A percentile compares a stretch with the other conserved stretches of the same genome.
These are phyloP conservation scores for Elaphomyces granulatus DNA, from an alignment of 495 filamentous ascomycete species.

Conservation along the genomic window DNA sequence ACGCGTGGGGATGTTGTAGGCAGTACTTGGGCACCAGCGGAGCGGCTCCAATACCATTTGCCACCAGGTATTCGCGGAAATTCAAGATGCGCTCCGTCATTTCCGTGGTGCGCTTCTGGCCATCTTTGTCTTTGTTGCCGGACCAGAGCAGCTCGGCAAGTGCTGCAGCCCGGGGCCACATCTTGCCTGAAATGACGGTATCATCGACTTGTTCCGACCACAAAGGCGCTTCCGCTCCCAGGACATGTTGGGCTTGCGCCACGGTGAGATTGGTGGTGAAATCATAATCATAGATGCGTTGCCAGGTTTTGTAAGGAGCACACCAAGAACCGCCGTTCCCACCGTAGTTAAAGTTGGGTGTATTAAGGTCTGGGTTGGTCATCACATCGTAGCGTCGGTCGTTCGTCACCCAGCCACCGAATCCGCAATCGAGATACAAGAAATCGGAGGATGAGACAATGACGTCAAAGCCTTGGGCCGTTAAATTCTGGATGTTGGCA, in stretches of 20 bases:
- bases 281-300: conserved; percentile 46
- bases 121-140: conserved; percentile 34
- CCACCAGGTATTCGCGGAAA: conserved; percentile 43
- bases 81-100: conserved; percentile 42
- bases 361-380: conserved; percentile 28
- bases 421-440: conserved; percentile 43
- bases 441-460: conserved; percentile 41
- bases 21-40: conserved; percentile 41
- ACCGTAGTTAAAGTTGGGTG: conserved; percentile 38
- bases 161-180: conserved; percentile 43
- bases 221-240: conserved; percentile 36
- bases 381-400: conserved; percentile 38
- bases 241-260: conserved; percentile 28
- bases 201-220: conserved; percentile 44
- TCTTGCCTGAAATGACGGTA: conserved; percentile 28
- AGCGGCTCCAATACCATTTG: conserved; percentile 35
- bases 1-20: conserved; percentile 40
- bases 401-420: conserved; percentile 39
- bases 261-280: conserved; percentile 36
- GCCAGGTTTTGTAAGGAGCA: conserved; percentile 46
- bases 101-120: conserved; percentile 34
- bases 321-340: conserved; percentile 43
- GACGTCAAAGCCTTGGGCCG: conserved; percentile 36
- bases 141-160: conserved; percentile 41
- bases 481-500: conserved; percentile 37